A percentile compares a stretch with the other conserved stretches of the same genome.
phyloP scores from a whole-genome alignment of 2,329 filamentous ascomycete species.

The Arthrobotrys sinensis region DNA sequence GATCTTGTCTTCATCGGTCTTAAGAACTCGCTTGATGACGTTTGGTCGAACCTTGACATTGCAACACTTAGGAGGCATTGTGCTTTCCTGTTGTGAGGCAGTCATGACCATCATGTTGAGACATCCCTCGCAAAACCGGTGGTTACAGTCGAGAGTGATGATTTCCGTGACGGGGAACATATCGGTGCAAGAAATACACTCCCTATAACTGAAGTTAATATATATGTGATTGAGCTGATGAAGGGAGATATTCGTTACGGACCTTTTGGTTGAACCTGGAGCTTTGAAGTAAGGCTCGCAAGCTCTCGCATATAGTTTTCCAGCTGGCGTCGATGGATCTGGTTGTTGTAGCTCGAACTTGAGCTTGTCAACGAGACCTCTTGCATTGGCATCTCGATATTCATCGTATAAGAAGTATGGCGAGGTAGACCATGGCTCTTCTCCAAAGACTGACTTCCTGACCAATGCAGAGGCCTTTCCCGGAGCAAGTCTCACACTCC shows the following conservation, averaged over 20 bases:
- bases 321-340: slow-evolving; percentile 27
- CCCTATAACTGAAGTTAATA: slow-evolving; percentile 27
- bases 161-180: slow-evolving; percentile 48
- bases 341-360: slow-evolving; percentile 45
- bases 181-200: slow-evolving; percentile 57
- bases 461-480: slow-evolving; percentile 47
- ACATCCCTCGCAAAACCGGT: slow-evolving; percentile 49
- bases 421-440: slow-evolving; percentile 40
- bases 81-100: slow-evolving; percentile 50
- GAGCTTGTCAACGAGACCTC: slow-evolving; percentile 51
- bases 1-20: slow-evolving; percentile 49
- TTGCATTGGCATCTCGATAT: slow-evolving; percentile 31
- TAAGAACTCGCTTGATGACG: slow-evolving; percentile 50
- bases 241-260: not conserved
- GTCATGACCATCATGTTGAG: slow-evolving; percentile 48
- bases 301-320: slow-evolving; percentile 54
- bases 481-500: slow-evolving; percentile 43
- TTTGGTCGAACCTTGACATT: slow-evolving; percentile 29
- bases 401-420: slow-evolving; percentile 57
- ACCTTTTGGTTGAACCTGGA: slow-evolving; percentile 50
- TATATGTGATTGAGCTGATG: not conserved
- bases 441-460: slow-evolving; percentile 46
- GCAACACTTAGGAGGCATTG: slow-evolving; percentile 60
- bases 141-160: slow-evolving; percentile 41
- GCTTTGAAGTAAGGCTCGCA: slow-evolving; percentile 51